Evolutionary conservation across 2,329 filamentous ascomycete genomes (phyloP), one percentile per base, ranked within the genome.

Genomic region (Fusarium verticillioides): DNA sequence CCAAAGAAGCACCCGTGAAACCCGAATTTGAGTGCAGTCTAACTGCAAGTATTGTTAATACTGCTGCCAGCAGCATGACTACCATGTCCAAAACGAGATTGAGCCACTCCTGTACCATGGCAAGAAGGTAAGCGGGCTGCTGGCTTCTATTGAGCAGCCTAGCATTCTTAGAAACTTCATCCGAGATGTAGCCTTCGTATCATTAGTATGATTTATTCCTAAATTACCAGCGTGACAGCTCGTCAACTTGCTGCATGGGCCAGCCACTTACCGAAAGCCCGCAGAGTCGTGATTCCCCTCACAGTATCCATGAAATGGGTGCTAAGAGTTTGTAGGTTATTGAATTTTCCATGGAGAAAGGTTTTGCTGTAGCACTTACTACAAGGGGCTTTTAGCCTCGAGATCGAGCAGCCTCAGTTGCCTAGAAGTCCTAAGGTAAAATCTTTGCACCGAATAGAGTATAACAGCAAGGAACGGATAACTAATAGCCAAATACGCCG

Each of bases 341-440:
- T 1, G 9, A 37, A 4, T 79, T 75, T 23, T 47, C n/a, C 1
- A 28, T 12, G 2, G 19, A 15, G 21, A 8, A 47, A 16, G 10
- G 7, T 7, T 7, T 1, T 4, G 21, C 3, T 0, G 2, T 15
- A 13, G 28, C 0, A 73, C 77, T 71, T n/a, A 79, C 74, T 78
- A 79, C 9, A 79, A n/a, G 0, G 89, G 89, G 4, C 86, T 86
- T 72, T 91, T 91, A 1, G 87, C 84, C 77, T 92, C 90, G 2
- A 92, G 83, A 53, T 92, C 89, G 12, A 92, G 77, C 21, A 90
- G 83, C 46, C 90, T 84, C 9, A 92, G 78, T 75, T 92, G 90
- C 2, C 89, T 83, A 1, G 89, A 91, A 0, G 89, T 92, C 0
- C 87, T 83, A 9, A 92, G 83, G 71, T 92, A 91, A 54, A 89